A percentile compares a stretch with the other conserved stretches of the same genome.
Evolutionary conservation across 2,329 filamentous ascomycete species (phyloP).

Genomic region (Chaetomium sp.): DNA sequence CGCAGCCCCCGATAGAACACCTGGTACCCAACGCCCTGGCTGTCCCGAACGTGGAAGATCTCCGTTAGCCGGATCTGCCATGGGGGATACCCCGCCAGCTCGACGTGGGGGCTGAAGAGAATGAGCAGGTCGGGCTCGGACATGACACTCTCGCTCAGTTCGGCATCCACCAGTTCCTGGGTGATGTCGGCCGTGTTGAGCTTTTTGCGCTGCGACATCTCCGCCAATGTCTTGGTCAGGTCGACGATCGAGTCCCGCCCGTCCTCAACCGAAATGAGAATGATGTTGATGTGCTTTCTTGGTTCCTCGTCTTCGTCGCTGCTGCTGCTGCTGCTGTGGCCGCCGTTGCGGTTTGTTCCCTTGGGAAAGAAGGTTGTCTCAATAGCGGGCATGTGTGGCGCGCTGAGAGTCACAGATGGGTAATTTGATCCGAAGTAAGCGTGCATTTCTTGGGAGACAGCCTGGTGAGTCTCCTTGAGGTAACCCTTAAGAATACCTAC

Average conservation of each 20-base stretch:
- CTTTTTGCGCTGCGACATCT: constrained; percentile 90
- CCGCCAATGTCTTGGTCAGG: constrained; percentile 84
- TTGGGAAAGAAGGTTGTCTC: constrained; percentile 40
- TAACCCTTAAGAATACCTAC: constrained; percentile 82
- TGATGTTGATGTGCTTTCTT: constrained; percentile 48
- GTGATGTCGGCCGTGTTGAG: constrained; percentile 76
- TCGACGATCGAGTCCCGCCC: constrained; percentile 92
- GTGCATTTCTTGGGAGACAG: constrained; percentile 70
- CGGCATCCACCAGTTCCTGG: constrained; percentile 78
- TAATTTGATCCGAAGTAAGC: constrained; percentile 78
- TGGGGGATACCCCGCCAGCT: constrained; percentile 85
- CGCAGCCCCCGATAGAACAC: constrained; percentile 81
- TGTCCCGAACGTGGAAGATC: constrained; percentile 75
- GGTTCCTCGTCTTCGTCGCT: constrained; percentile 30
- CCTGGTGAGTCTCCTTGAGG: constrained; percentile 75
- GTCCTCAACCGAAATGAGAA: constrained; percentile 81
- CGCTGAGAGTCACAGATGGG: constrained; percentile 64
- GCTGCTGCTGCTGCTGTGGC: constrained; percentile 3
- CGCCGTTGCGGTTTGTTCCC: not conserved
- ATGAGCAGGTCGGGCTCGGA: constrained; percentile 85
- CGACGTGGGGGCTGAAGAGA: constrained; percentile 75
- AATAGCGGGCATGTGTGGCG: constrained; percentile 61
- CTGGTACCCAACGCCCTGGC: constrained; percentile 84
- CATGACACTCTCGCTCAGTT: constrained; percentile 74
- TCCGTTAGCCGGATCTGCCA: constrained; percentile 95